Evolutionary conservation across 2,329 filamentous ascomycete genomes (phyloP), one percentile per base, ranked within the genome.

Genomic region (Colletotrichum liaoningense): DNA sequence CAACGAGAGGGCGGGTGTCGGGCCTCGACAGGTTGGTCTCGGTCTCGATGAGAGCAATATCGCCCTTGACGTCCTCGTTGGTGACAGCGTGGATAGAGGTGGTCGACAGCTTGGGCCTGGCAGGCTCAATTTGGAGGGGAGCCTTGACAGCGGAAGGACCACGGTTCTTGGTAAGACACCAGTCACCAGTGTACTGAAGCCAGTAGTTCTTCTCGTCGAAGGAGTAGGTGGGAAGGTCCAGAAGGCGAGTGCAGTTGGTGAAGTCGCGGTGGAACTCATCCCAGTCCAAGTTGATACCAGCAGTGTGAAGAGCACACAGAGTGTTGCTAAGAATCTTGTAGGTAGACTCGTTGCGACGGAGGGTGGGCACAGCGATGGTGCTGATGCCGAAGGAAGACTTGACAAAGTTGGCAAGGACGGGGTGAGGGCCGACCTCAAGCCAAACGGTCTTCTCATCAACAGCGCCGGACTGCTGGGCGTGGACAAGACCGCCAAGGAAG

Each of bases 121-220:
- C 80, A 38, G 85, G 81, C 59, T 85, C 82, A 12, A 79, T 76
- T 19, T 76, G 35, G 79, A 78, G 75, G 19, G 76, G 46, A 79
- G 69, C 72, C 55, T 74, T 81, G 14, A 85, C 79, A 9, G 81
- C 76, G 24, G 83, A 78, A 16, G 83, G 84, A 52, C 84, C 87
- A 75, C 93, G 89, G 63, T 92, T 91, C 85, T 95, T 95, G 74
- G 88, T 91, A 49, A 95, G 84, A 26, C 88, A 89, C 91, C 92
- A 95, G 81, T 95, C 91, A 74, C 93, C 92, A 74, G 87, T 82
- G 78, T 90, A 91, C 77, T 87, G 85, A 55, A 90, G 85, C 89
- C 89, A 91, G 79, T 95, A 94, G 75, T 90, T 92, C 85, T 94
- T 94, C 77, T 90, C 85, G 77, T 95, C 91, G 83, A 93, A 95